Percentiles rank a stretch among this genome's conserved stretches.
Conservation (phyloP, 768 basidiomycete species). For the Russula virescens region DNA sequence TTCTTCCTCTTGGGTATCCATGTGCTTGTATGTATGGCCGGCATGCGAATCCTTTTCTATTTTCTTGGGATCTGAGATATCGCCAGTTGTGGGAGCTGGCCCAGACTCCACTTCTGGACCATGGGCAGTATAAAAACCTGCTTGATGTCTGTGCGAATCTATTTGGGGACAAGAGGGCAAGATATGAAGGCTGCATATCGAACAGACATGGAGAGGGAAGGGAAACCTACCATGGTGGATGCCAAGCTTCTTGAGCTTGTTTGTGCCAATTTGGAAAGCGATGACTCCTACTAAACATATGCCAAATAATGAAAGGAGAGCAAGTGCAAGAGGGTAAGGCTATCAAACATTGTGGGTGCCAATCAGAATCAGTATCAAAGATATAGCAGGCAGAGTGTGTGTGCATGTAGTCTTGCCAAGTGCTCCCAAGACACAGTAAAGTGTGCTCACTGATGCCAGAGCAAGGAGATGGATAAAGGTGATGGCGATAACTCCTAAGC, state of each 20-base stretch:
- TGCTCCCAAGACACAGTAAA: conserved; percentile 60
- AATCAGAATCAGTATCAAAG: background rate
- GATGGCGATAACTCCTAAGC: conserved; percentile 15
- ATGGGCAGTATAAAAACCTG: conserved; percentile 59
- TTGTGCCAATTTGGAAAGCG: conserved; percentile 82
- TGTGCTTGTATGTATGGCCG: conserved; percentile 30
- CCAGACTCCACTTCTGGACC: conserved; percentile 48
- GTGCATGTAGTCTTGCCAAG: conserved; percentile 74
- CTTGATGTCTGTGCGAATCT: conserved; percentile 66
- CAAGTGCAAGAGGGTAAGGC: conserved; percentile 80
- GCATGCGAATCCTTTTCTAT: background rate
- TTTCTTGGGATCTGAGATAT: background rate
- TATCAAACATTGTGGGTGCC: conserved; percentile 28
- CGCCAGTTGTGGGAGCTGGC: background rate
- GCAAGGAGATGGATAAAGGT: conserved; percentile 35
- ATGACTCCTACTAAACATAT: conserved; percentile 83
- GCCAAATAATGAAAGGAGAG: conserved; percentile 71
- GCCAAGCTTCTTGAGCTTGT: conserved; percentile 63
- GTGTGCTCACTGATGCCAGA: conserved; percentile 64
- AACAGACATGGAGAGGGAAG: background rate
- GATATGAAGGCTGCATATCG: background rate
- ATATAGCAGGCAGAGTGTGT: background rate
- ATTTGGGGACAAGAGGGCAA: background rate
- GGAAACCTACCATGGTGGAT: conserved; percentile 48
- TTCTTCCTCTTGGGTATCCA: conserved; percentile 18